These are phyloP conservation scores for Pseudopyricularia cyperi DNA, from an alignment of 2,329 filamentous ascomycete genomes.

Conservation along the genomic window DNA sequence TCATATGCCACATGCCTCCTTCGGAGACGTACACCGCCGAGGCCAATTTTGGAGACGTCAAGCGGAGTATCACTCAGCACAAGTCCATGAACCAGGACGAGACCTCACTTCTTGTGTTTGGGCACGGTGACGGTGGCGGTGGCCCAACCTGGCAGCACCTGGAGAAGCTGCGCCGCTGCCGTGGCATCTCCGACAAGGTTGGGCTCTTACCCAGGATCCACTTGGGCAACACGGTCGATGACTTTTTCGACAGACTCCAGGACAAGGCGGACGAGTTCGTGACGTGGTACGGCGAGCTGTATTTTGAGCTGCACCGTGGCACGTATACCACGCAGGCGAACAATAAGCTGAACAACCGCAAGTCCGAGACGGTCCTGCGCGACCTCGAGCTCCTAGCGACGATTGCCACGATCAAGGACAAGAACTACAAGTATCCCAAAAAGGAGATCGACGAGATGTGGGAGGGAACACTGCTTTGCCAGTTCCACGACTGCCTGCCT, in stretches of 20 bases:
- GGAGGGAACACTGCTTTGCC: slow-evolving; percentile 52
- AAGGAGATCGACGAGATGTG: slow-evolving; percentile 54
- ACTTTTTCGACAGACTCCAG: slow-evolving; percentile 51
- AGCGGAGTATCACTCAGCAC: slow-evolving; percentile 49
- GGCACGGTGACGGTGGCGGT: slow-evolving; percentile 56
- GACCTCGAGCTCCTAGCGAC: slow-evolving; percentile 54
- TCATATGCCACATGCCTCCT: slow-evolving; percentile 57
- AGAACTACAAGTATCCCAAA: slow-evolving; percentile 51
- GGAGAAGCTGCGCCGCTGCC: slow-evolving; percentile 53
- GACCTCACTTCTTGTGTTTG: slow-evolving; percentile 43
- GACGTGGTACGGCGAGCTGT: slow-evolving; percentile 59
- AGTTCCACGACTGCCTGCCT: slow-evolving; percentile 58
- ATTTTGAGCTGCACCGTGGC: slow-evolving; percentile 58
- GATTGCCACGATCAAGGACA: slow-evolving; percentile 40
- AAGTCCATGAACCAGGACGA: slow-evolving; percentile 55
- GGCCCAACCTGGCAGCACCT: slow-evolving; percentile 53
- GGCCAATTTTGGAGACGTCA: slow-evolving; percentile 53
- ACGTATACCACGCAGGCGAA: slow-evolving; percentile 58
- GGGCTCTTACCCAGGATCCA: slow-evolving; percentile 46
- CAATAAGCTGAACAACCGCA: slow-evolving; percentile 54
- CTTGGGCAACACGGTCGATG: slow-evolving; percentile 51
- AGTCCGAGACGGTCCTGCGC: slow-evolving; percentile 45
- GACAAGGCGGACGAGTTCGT: slow-evolving; percentile 46
- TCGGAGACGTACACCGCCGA: slow-evolving; percentile 50
- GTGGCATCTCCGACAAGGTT: slow-evolving; percentile 48